These are phyloP conservation scores for Pseudogymnoascus sp. DNA, from an alignment of 2,329 filamentous ascomycete species.

Conservation along the genomic window DNA sequence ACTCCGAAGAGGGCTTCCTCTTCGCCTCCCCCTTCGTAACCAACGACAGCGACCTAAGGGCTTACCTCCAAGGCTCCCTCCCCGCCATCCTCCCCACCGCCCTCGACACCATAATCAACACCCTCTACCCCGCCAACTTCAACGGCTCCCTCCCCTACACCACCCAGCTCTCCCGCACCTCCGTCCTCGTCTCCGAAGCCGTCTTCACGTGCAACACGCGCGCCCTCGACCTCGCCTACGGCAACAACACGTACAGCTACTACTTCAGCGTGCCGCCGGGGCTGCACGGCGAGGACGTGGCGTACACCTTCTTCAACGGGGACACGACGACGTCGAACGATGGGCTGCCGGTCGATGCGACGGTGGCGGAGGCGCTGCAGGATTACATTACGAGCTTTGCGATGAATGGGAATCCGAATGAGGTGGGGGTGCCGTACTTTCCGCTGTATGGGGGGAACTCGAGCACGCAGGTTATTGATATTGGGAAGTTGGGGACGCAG, in stretches of 20 bases:
- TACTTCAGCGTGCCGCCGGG: constrained; percentile 44
- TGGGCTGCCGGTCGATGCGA: constrained; percentile 22
- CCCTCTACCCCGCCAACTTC: constrained; percentile 42
- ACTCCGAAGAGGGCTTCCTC: constrained; percentile 32
- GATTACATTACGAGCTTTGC: constrained; percentile 31
- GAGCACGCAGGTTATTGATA: constrained; percentile 13
- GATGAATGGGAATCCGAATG: constrained; percentile 26
- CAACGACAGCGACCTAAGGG: constrained; percentile 13
- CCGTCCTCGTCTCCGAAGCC: constrained; percentile 35
- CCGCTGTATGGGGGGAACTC: constrained; percentile 17
- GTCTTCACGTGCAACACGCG: constrained; percentile 44
- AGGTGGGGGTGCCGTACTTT: constrained; percentile 16
- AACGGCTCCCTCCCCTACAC: constrained; percentile 37
- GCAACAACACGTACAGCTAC: constrained; percentile 42
- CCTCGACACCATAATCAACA: constrained; percentile 26
- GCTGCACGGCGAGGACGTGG: constrained; percentile 43
- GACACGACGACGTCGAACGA: constrained; percentile 19
- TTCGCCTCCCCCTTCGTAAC: constrained; percentile 30
- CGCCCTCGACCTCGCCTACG: constrained; percentile 38
- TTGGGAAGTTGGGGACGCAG: constrained; percentile 14
- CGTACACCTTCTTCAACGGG: constrained; percentile 44
- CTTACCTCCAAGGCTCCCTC: constrained; percentile 8
- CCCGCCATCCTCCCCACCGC: constrained; percentile 15
- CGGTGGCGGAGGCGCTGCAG: constrained; percentile 29
- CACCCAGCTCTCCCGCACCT: constrained; percentile 34